A percentile compares a stretch with the other conserved stretches of the same genome.
These are phyloP conservation scores for Cladobotryum protrusum DNA, from an alignment of 2,329 filamentous ascomycete species.

Conservation along the genomic window DNA sequence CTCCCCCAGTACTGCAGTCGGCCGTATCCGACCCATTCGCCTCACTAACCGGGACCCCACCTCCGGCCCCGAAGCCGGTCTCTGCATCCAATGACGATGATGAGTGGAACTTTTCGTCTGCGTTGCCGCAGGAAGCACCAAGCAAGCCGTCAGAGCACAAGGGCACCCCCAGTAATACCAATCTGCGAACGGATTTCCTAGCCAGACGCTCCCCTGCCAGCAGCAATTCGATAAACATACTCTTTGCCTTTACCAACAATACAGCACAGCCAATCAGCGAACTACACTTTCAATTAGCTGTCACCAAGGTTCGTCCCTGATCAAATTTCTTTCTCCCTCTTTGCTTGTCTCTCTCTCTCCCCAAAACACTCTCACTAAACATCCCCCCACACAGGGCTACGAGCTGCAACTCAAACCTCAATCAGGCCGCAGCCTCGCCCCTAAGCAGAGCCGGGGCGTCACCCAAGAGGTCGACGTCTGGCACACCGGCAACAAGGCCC, in stretches of 20 bases:
- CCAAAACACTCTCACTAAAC: constrained; percentile 4
- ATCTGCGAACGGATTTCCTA: constrained; percentile 66
- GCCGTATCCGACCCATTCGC: constrained; percentile 47
- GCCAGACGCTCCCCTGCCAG: constrained; percentile 53
- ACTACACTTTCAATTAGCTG: constrained; percentile 85
- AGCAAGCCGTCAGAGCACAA: constrained; percentile 55
- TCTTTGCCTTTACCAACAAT: constrained; percentile 79
- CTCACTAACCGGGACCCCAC: constrained; percentile 32
- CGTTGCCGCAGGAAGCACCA: constrained; percentile 56
- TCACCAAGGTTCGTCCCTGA: constrained; percentile 71
- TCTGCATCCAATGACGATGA: constrained; percentile 60
- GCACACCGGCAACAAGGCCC: constrained; percentile 60
- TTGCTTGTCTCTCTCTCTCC: not conserved
- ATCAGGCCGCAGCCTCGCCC: constrained; percentile 67
- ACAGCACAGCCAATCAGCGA: constrained; percentile 65
- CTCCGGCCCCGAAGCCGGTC: constrained; percentile 18
- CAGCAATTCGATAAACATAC: constrained; percentile 57
- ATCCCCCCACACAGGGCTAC: constrained; percentile 53
- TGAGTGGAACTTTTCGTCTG: constrained; percentile 90
- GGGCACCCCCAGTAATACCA: constrained; percentile 61
- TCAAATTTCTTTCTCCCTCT: not conserved
- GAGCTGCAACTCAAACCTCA: constrained; percentile 79
- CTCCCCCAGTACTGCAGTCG: constrained; percentile 32
- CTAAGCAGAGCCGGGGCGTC: constrained; percentile 68
- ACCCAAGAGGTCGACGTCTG: constrained; percentile 72